A percentile compares a stretch with the other conserved stretches of the same genome.
phyloP scores from a whole-genome alignment of 163 green algal species.

The Chlamydomonas reinhardtii region DNA sequence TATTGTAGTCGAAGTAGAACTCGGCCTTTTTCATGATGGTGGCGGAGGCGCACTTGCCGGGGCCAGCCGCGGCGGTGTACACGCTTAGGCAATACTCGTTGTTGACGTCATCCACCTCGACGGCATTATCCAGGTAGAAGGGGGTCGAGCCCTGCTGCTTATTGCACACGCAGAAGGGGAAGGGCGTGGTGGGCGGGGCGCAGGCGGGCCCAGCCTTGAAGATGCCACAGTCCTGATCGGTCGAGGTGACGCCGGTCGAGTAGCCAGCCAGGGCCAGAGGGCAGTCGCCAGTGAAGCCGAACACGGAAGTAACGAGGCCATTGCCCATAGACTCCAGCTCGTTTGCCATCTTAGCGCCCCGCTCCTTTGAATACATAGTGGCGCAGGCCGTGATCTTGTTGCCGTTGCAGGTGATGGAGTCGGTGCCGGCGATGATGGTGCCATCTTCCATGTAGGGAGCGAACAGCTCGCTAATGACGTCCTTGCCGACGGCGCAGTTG shows the following conservation, averaged over 20 bases:
- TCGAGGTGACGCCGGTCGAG: not conserved
- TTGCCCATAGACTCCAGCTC: not conserved
- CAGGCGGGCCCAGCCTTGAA: not conserved
- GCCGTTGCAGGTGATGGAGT: not conserved
- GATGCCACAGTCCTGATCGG: not conserved
- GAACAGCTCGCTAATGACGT: not conserved
- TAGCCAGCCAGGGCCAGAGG: not conserved
- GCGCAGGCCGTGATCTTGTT: not conserved
- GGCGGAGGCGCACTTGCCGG: not conserved
- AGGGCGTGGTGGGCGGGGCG: not conserved
- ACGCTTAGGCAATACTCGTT: not conserved
- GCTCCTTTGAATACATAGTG: not conserved
- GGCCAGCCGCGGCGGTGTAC: not conserved
- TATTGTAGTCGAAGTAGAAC: not conserved
- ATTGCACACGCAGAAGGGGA: not conserved
- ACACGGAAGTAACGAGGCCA: not conserved
- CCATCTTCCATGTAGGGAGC: not conserved
- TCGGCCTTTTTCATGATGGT: not conserved
- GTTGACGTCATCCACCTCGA: not conserved
- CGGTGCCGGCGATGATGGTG: not conserved
- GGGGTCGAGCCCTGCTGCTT: not conserved
- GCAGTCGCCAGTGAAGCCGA: not conserved
- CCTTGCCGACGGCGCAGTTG: not conserved
- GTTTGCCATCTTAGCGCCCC: not conserved
- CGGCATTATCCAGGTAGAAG: not conserved